These are phyloP conservation scores for Lachnellula hyalina DNA, from an alignment of 2,329 filamentous ascomycete genomes.

Conservation along the genomic window DNA sequence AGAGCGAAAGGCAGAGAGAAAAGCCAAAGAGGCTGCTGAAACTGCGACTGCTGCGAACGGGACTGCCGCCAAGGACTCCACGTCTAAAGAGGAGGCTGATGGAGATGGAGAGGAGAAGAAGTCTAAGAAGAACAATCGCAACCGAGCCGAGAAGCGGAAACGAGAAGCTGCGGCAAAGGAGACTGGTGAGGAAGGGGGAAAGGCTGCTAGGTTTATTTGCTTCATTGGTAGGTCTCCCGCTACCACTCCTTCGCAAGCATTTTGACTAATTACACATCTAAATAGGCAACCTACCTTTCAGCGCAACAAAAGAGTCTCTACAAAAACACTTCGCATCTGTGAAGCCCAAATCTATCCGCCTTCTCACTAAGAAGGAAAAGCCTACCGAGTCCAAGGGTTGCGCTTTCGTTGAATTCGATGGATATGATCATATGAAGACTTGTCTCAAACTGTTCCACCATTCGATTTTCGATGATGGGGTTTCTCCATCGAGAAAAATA, in stretches of 20 bases:
- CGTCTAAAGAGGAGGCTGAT: not conserved
- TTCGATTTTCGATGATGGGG: constrained; percentile 60
- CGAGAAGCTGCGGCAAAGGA: constrained; percentile 12
- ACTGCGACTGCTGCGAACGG: constrained; percentile 19
- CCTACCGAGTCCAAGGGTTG: constrained; percentile 65
- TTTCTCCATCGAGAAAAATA: constrained; percentile 62
- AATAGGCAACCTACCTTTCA: constrained; percentile 81
- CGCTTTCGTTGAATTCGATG: constrained; percentile 84
- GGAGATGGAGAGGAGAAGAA: constrained; percentile 22
- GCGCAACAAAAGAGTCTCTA: constrained; percentile 65
- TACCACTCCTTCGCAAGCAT: constrained; percentile 22
- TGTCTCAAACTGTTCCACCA: constrained; percentile 90
- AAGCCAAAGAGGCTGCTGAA: constrained; percentile 28
- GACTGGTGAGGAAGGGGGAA: constrained; percentile 14
- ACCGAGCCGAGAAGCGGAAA: constrained; percentile 31
- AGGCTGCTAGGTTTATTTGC: constrained; percentile 59
- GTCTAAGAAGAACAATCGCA: constrained; percentile 35
- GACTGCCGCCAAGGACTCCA: not conserved
- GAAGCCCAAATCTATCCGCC: constrained; percentile 63
- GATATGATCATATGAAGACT: constrained; percentile 86
- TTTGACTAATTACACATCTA: constrained; percentile 31
- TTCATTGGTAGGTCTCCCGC: constrained; percentile 59
- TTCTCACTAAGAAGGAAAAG: constrained; percentile 62
- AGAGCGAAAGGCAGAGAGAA: constrained; percentile 32
- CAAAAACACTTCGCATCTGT: constrained; percentile 73